Conservation (phyloP, 148 eudicot genomes). For the Arctostaphylos glauca region DNA sequence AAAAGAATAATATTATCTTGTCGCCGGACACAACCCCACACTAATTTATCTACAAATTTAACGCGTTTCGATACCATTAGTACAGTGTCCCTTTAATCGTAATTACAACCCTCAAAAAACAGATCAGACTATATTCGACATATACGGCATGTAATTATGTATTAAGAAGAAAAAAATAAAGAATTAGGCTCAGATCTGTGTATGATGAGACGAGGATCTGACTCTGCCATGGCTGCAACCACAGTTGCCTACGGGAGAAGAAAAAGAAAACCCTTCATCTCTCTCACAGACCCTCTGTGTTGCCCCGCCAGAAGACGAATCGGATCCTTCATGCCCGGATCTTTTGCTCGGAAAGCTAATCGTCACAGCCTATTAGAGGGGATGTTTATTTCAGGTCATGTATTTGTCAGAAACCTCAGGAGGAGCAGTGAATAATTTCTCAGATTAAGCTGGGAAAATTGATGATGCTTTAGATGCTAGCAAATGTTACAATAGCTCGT, state of each 20-base stretch:
- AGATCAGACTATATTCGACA: no score
- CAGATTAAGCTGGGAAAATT: background rate
- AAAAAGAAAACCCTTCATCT: background rate
- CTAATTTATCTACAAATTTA: no score
- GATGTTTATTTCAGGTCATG: background rate
- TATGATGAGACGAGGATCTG: background rate
- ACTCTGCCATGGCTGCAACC: constrained; percentile 8
- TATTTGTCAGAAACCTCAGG: background rate
- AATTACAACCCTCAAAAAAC: no score
- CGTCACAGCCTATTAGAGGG: background rate
- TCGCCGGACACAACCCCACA: no score
- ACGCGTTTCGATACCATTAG: no score
- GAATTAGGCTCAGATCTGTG: constrained; percentile 7
- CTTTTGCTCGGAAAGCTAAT: background rate
- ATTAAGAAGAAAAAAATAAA: background rate
- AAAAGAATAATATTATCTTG: no score
- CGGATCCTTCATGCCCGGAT: background rate
- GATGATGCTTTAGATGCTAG: background rate
- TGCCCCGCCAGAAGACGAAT: background rate
- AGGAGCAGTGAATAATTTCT: background rate
- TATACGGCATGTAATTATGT: background rate
- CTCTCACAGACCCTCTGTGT: background rate
- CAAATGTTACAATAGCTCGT: background rate
- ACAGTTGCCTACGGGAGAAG: background rate
- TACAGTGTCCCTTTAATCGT: no score